Percentiles rank a stretch among this genome's conserved stretches.
Evolutionary conservation across 2,329 filamentous ascomycete genomes (phyloP).

Genomic region (Sporothrix humicola): DNA sequence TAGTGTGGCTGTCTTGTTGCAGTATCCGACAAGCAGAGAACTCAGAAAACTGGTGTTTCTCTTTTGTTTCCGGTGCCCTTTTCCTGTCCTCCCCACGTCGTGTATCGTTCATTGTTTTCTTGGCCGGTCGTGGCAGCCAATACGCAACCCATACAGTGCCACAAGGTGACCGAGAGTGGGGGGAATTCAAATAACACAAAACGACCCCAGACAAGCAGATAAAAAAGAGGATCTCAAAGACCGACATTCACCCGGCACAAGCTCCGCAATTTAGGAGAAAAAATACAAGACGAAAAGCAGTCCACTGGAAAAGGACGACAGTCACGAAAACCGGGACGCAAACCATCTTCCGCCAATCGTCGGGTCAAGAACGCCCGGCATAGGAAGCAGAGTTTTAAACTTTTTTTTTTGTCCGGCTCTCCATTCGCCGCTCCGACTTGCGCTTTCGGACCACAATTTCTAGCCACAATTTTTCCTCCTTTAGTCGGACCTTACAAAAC

Average conservation of each 20-base stretch:
- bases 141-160: constrained; percentile 9
- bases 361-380: constrained; percentile 22
- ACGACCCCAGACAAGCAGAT: neutral
- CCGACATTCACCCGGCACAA: constrained; percentile 7
- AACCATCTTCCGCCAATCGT: constrained; percentile 24
- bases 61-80: neutral
- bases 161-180: neutral
- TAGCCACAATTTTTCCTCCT: neutral
- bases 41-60: neutral
- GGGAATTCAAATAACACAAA: neutral
- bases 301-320: neutral
- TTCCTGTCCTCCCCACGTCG: constrained; percentile 7
- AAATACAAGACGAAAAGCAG: neutral
- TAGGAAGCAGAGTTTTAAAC: constrained; percentile 18
- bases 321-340: neutral
- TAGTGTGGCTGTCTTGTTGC: constrained; percentile 15
- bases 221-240: neutral
- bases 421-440: constrained; percentile 17
- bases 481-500: neutral
- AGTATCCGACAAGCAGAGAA: neutral
- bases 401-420: constrained; percentile 13
- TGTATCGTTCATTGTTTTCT: neutral
- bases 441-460: neutral
- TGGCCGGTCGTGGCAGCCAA: constrained; percentile 13
- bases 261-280: constrained; percentile 1